phyloP scores from a whole-genome alignment of 345 rosid species.

The Brassica nigra region DNA sequence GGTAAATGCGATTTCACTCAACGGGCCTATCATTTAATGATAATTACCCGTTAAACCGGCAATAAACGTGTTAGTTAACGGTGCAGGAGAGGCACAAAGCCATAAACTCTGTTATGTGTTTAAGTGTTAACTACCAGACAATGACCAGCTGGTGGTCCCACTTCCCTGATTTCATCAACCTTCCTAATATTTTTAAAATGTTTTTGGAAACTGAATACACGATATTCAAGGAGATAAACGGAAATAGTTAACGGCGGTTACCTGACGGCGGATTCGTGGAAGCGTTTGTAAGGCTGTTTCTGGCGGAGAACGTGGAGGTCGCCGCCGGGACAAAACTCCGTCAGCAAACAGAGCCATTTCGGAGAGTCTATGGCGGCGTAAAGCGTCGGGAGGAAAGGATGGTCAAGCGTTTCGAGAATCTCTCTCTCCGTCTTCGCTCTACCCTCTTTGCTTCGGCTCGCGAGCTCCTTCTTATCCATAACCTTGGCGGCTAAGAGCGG shows the following conservation, averaged over 20 bases:
- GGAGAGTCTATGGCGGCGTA: slow-evolving; percentile 72
- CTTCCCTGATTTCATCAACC: slow-evolving; percentile 32
- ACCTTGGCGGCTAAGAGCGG: slow-evolving; percentile 72
- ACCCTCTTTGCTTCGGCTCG: slow-evolving; percentile 73
- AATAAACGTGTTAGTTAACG: slow-evolving; percentile 24
- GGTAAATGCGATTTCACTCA: neutral
- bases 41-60: slow-evolving; percentile 14
- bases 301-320: slow-evolving; percentile 98
- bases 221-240: slow-evolving; percentile 24
- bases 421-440: slow-evolving; percentile 85
- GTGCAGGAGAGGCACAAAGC: slow-evolving; percentile 7
- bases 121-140: slow-evolving; percentile 37
- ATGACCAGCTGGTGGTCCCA: slow-evolving; percentile 45
- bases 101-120: slow-evolving; percentile 40
- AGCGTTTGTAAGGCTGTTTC: slow-evolving; percentile 71
- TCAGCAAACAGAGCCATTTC: slow-evolving; percentile 80
- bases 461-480: slow-evolving; percentile 93
- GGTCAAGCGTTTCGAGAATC: slow-evolving; percentile 78
- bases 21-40: neutral
- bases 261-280: slow-evolving; percentile 90
- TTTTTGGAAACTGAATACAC: slow-evolving; percentile 14
- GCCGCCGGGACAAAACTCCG: slow-evolving; percentile 97
- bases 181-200: slow-evolving; percentile 2
- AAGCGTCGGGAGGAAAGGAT: slow-evolving; percentile 84
- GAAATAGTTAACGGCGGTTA: slow-evolving; percentile 40